Evolutionary conservation across 2,329 filamentous ascomycete genomes (phyloP), one percentile per base, ranked within the genome.

Genomic region (Ceratocystis lukuohia): DNA sequence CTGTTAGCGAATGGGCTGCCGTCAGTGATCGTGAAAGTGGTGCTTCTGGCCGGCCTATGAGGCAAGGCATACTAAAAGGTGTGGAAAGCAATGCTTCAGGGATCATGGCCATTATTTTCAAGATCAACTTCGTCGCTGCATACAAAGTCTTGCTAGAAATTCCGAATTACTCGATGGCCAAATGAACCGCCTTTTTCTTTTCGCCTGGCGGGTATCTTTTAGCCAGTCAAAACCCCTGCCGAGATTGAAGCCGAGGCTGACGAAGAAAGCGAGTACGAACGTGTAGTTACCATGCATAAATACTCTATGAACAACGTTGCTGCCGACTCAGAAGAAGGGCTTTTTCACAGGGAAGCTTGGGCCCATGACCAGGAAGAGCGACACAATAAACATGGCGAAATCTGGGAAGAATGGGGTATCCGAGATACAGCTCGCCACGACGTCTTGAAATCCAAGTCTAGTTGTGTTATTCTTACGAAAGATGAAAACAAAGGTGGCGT

Each of bases 21-120:
- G n/a, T 64, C 7, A 56, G 62, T 15, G 62, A 57, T 48, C 46
- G 56, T 28, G 62, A 64, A 48, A 48, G 10, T 2, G 62, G 37
- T 7, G 30, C 62, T 22, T 12, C 33, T 20, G 12, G 15, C 3
- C 30, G 37, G 12, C 46, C n/a, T 5, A 10, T 1, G 20, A 48
- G 15, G 15, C 2, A 12, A 48, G 15, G 7, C 46, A 64, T 25
- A 33, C 12, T 8, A 22, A 50, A 8, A 41, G 17, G 25, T 56
- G 62, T 33, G 33, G 20, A 25, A 17, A 28, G 10, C 8, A 41
- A 12, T 64, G 30, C 62, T 7, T 41, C 3, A 64, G 15, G 15
- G 62, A 64, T 33, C 62, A 64, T 20, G 22, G 37, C 48, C 56
- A 28, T 8, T 37, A 17, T 8, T 3, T 25, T 20, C 5, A 15